Conservation (phyloP, 2,329 filamentous ascomycete genomes). For the Colletotrichum limetticola region DNA sequence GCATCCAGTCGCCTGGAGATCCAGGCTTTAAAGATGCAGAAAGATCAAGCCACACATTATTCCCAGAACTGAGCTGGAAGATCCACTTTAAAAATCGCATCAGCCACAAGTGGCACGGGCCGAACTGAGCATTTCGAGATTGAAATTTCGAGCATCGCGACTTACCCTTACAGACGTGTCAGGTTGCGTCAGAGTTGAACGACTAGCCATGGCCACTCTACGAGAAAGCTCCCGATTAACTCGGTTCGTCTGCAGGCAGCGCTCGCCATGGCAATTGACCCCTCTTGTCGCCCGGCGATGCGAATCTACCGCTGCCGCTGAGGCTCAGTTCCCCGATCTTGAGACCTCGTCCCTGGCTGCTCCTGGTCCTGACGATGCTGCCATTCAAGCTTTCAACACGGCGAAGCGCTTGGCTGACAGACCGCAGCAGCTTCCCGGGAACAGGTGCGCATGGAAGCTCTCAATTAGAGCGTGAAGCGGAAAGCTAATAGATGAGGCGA, state of each 20-base stretch:
- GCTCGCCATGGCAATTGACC: conserved; percentile 40
- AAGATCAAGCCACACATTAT: conserved; percentile 10
- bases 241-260: conserved; percentile 44
- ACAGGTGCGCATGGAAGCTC: conserved; percentile 51
- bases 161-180: conserved; percentile 20
- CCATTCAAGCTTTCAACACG: conserved; percentile 53
- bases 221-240: conserved; percentile 52
- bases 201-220: conserved; percentile 52
- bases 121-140: conserved; percentile 33
- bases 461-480: conserved; percentile 39
- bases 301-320: conserved; percentile 57
- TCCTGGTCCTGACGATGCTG: conserved; percentile 51
- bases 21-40: not conserved
- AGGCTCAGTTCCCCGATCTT: conserved; percentile 57
- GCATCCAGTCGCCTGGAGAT: not conserved
- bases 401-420: conserved; percentile 48
- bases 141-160: conserved; percentile 36
- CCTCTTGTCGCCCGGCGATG: conserved; percentile 48
- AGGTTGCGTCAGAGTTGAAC: conserved; percentile 20
- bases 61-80: not conserved
- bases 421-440: conserved; percentile 55
- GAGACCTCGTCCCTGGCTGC: conserved; percentile 62
- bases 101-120: conserved; percentile 33
- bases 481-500: conserved; percentile 34
- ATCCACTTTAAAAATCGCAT: not conserved